Percentiles rank a stretch among this genome's conserved stretches.
Evolutionary conservation across 2,329 filamentous ascomycete species (phyloP).

Genomic region (Claviceps sorghi): DNA sequence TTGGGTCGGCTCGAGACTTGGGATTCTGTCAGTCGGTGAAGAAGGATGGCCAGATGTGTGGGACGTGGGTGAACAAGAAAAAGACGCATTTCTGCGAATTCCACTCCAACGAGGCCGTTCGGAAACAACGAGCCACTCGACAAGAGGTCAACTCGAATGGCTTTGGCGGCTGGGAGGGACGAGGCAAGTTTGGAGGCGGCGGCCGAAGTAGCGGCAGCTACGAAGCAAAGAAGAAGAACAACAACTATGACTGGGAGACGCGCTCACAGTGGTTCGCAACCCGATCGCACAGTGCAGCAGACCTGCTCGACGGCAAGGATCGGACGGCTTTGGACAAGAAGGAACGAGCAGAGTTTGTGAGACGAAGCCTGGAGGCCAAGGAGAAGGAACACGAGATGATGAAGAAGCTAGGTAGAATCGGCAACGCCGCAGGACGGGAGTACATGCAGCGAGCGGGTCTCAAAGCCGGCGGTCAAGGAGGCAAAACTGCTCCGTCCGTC

Average conservation of each 20-base stretch:
- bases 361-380: constrained; percentile 46
- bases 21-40: constrained; percentile 76
- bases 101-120: constrained; percentile 70
- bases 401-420: constrained; percentile 48
- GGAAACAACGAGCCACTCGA: constrained; percentile 48
- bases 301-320: constrained; percentile 51
- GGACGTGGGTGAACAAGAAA: constrained; percentile 72
- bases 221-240: constrained; percentile 11
- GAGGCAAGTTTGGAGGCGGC: constrained; percentile 14
- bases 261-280: constrained; percentile 42
- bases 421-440: constrained; percentile 51
- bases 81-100: constrained; percentile 88
- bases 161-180: constrained; percentile 21
- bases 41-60: constrained; percentile 71
- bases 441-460: constrained; percentile 43
- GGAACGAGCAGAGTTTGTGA: constrained; percentile 51
- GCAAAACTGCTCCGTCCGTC: neutral
- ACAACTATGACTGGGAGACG: constrained; percentile 43
- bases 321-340: constrained; percentile 40
- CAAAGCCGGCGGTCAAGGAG: constrained; percentile 5
- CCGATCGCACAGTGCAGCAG: constrained; percentile 38
- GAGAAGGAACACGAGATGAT: constrained; percentile 63
- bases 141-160: constrained; percentile 68
- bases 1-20: constrained; percentile 71
- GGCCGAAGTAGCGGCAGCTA: constrained; percentile 2